These are phyloP conservation scores for Eucalyptus guilfoylei DNA, from an alignment of 345 rosid genomes.

Conservation along the genomic window DNA sequence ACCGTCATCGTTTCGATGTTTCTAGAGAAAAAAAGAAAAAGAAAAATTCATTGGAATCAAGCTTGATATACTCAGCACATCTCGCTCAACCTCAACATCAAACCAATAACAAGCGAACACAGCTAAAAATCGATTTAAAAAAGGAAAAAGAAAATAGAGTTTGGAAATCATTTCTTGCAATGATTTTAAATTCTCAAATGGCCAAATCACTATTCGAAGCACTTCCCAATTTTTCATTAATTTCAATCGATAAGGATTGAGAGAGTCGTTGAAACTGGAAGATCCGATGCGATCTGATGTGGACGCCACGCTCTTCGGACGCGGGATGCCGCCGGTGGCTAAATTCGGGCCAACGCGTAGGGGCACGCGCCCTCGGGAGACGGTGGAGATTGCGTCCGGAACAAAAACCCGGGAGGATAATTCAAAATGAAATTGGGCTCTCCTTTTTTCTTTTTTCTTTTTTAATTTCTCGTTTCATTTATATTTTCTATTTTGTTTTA, in stretches of 20 bases:
- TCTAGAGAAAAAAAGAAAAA: not conserved
- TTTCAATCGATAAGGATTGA: not conserved
- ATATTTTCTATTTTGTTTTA: not conserved
- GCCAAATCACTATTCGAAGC: not conserved
- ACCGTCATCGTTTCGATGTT: rapidly evolving
- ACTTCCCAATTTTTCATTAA: not conserved
- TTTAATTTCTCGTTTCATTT: not conserved
- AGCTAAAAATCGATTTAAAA: not conserved
- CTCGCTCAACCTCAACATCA: not conserved
- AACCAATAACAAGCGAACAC: not conserved
- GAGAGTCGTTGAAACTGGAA: not conserved
- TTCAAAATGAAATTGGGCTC: not conserved
- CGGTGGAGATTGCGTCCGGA: not conserved
- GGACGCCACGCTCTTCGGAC: not conserved
- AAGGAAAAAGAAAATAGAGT: too few relatives aligned
- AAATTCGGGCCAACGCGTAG: not conserved
- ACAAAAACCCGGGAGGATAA: not conserved
- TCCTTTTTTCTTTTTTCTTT: not conserved
- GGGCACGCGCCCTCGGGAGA: not conserved
- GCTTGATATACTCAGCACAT: not conserved
- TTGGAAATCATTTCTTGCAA: not conserved
- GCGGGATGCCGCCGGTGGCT: not conserved
- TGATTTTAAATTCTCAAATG: not conserved
- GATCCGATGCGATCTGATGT: not conserved
- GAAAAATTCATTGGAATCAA: not conserved